Percentiles rank a stretch among this genome's conserved stretches.
Conservation (phyloP, 345 rosid species). For the Cardiospermum halicacabum region DNA sequence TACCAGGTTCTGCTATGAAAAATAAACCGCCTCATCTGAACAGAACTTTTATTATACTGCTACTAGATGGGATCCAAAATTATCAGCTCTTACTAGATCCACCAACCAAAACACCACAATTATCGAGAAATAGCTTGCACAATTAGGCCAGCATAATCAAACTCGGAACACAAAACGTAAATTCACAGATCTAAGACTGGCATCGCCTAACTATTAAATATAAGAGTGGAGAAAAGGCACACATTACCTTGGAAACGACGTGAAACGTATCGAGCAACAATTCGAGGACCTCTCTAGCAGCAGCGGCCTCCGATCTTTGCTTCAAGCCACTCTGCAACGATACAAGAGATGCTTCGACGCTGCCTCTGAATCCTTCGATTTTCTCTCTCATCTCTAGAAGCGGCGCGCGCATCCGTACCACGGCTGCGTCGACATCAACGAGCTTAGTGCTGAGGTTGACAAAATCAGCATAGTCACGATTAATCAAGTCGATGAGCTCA, state of each 20-base stretch:
- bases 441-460: conserved; percentile 95
- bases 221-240: not conserved
- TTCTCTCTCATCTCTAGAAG: conserved; percentile 82
- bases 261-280: conserved; percentile 87
- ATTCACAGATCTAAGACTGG: not conserved
- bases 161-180: not conserved
- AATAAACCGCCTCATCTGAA: not conserved
- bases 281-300: conserved; percentile 85
- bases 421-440: conserved; percentile 87
- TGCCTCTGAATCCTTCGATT: conserved; percentile 73
- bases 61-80: conserved; percentile 8
- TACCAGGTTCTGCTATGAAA: not conserved
- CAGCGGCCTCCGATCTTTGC: conserved; percentile 93
- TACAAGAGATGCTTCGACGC: conserved; percentile 64
- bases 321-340: conserved; percentile 68
- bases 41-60: not conserved
- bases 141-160: not conserved
- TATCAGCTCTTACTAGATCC: not conserved
- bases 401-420: conserved; percentile 96
- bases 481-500: conserved; percentile 94
- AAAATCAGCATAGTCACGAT: conserved; percentile 95
- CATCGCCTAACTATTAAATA: not conserved
- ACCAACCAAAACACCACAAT: not conserved
- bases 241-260: conserved; percentile 79
- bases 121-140: not conserved